Evolutionary conservation across 2,329 filamentous ascomycete genomes (phyloP).

Genomic region (Pseudogymnoascus sp.): DNA sequence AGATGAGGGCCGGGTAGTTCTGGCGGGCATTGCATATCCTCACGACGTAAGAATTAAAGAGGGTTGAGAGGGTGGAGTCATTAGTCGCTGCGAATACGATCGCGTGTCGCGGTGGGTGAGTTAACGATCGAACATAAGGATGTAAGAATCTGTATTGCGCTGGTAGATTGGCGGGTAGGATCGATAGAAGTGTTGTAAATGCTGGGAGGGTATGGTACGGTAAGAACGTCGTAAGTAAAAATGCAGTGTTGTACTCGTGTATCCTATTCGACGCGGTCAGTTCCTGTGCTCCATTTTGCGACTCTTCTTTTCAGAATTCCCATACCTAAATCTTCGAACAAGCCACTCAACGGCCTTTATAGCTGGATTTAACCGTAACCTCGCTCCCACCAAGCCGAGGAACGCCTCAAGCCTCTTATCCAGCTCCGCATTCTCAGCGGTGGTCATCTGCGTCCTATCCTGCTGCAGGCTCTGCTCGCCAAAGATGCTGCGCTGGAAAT

Average conservation of each 20-base stretch:
- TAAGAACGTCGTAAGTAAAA: constrained; percentile 75
- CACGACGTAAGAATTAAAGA: constrained; percentile 71
- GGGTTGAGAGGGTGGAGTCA: constrained; percentile 65
- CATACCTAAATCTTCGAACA: constrained; percentile 77
- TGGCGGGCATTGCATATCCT: constrained; percentile 63
- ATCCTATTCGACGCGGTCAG: constrained; percentile 45
- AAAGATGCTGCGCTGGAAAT: constrained; percentile 74
- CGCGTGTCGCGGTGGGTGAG: constrained; percentile 68
- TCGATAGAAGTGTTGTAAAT: constrained; percentile 79
- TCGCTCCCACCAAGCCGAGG: constrained; percentile 67
- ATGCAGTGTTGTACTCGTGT: constrained; percentile 80
- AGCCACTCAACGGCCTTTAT: constrained; percentile 94
- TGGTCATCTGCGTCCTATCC: constrained; percentile 78
- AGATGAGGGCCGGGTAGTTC: constrained; percentile 68
- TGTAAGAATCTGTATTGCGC: constrained; percentile 73
- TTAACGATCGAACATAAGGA: constrained; percentile 74
- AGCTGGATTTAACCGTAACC: constrained; percentile 75
- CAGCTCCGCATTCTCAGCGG: constrained; percentile 72
- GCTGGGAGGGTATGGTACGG: constrained; percentile 83
- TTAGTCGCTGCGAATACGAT: constrained; percentile 78
- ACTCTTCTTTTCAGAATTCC: constrained; percentile 9
- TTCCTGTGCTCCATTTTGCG: constrained; percentile 9
- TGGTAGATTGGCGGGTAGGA: constrained; percentile 69
- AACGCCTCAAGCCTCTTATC: constrained; percentile 74
- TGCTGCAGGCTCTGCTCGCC: constrained; percentile 86